Evolutionary conservation across 305 asterid genomes (phyloP).

Genomic region (Fraxinus angustifolia): DNA sequence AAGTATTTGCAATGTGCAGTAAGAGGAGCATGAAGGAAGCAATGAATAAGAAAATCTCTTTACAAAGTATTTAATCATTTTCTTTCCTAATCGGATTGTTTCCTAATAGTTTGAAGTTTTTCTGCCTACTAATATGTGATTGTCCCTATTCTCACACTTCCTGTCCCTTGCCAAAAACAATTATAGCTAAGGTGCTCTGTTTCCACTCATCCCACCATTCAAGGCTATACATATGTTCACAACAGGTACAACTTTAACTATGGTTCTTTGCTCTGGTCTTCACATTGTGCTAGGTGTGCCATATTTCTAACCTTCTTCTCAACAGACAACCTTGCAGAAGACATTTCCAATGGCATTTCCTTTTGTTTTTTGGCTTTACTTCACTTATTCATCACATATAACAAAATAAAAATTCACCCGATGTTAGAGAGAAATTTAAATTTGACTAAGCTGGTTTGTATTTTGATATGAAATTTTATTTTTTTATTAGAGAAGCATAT

Average conservation of each 20-base stretch:
- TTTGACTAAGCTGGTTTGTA: background rate
- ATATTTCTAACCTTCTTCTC: background rate
- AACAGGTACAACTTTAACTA: background rate
- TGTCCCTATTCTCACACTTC: background rate
- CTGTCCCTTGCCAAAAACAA: background rate
- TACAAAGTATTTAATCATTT: background rate
- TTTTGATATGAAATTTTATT: background rate
- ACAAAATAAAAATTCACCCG: background rate
- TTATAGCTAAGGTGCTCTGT: background rate
- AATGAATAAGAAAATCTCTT: background rate
- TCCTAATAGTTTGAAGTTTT: background rate
- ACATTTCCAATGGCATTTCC: background rate
- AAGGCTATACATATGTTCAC: background rate
- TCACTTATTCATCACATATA: background rate
- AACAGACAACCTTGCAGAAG: background rate
- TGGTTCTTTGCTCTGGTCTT: background rate
- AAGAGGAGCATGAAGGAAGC: background rate
- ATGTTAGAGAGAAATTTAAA: background rate
- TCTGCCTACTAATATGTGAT: background rate
- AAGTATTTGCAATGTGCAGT: background rate
- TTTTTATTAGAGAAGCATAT: background rate
- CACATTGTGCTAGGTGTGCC: background rate
- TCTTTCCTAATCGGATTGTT: background rate
- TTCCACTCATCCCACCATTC: background rate
- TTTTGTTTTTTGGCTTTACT: background rate